phyloP scores from a whole-genome alignment of 345 rosid genomes.

The Populus tremula region DNA sequence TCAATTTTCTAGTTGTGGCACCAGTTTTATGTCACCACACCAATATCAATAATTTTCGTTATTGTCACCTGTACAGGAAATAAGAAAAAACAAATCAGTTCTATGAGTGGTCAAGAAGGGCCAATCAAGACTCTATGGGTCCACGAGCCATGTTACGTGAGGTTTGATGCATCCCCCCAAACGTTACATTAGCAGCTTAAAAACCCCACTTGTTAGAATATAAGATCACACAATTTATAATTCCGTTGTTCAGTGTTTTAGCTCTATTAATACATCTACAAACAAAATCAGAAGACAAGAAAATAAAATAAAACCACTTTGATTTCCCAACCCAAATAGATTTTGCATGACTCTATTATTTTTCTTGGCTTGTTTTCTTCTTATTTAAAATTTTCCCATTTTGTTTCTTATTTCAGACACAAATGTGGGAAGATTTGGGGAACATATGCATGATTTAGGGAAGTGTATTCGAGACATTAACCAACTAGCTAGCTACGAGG shows the following conservation, averaged over 20 bases:
- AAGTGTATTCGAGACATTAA: background rate
- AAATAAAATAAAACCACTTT: background rate
- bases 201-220: constrained; percentile 40
- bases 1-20: too few relatives aligned
- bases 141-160: constrained; percentile 31
- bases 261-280: background rate
- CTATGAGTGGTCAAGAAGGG: constrained; percentile 31
- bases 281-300: background rate
- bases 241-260: background rate
- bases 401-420: constrained; percentile 17
- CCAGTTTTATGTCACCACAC: background rate
- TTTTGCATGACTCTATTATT: background rate
- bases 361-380: constrained; percentile 15
- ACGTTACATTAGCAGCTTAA: constrained; percentile 1
- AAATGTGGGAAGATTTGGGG: constrained; percentile 22
- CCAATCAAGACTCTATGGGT: constrained; percentile 25
- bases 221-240: constrained; percentile 36
- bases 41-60: constrained; percentile 14
- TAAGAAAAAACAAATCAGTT: background rate
- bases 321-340: background rate
- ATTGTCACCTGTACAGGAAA: background rate
- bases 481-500: background rate
- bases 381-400: background rate
- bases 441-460: constrained; percentile 25
- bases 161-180: constrained; percentile 32